These are phyloP conservation scores for Solanum verrucosum DNA, from an alignment of 257 asterid genomes.

Conservation along the genomic window DNA sequence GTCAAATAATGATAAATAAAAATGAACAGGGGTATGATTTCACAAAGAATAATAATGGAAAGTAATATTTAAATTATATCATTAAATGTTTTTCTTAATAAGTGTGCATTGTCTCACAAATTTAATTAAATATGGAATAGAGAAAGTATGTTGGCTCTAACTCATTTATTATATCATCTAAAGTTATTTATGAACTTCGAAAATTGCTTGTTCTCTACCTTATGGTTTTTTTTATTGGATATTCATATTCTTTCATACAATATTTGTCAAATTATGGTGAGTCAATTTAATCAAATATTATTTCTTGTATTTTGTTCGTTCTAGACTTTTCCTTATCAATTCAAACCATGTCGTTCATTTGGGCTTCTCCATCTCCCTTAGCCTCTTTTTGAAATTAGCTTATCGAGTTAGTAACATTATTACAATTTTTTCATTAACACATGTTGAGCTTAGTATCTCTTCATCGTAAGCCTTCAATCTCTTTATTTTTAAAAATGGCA, in stretches of 20 bases:
- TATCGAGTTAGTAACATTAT: too few relatives aligned
- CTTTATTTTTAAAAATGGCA: too few relatives aligned
- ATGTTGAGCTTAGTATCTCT: too few relatives aligned
- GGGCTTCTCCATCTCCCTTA: neutral
- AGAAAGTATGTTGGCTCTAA: neutral
- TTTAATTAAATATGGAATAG: neutral
- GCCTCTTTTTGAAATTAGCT: neutral
- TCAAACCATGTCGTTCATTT: neutral
- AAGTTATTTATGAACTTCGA: neutral
- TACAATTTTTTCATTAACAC: too few relatives aligned
- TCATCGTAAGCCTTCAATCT: too few relatives aligned
- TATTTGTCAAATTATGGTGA: neutral
- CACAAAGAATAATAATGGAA: too few relatives aligned
- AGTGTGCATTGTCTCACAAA: neutral
- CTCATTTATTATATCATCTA: neutral
- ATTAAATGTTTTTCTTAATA: too few relatives aligned
- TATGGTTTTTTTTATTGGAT: neutral
- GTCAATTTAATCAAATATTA: neutral
- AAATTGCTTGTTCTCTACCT: neutral
- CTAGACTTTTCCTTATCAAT: neutral
- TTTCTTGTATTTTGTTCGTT: neutral
- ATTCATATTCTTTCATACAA: neutral
- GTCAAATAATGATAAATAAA: too few relatives aligned
- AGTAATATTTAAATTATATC: too few relatives aligned
- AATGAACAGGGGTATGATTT: too few relatives aligned